Evolutionary conservation across 108 stramenopile genomes (phyloP).

Genomic region (Cyclostephanos tholiformis): DNA sequence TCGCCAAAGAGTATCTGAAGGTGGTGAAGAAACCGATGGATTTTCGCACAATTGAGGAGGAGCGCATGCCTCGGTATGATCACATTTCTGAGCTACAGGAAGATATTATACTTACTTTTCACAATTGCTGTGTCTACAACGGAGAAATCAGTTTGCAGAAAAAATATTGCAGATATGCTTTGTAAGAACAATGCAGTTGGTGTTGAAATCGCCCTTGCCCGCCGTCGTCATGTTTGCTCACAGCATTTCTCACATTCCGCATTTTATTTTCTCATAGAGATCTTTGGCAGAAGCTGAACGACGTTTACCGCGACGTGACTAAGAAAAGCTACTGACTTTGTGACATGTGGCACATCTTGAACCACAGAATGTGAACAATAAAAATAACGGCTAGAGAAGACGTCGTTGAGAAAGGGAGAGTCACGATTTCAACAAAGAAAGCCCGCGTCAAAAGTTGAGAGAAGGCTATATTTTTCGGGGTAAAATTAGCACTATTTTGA

Average conservation of each 20-base stretch:
- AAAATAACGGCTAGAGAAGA: no score
- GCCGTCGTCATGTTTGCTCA: not conserved
- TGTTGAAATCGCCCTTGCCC: not conserved
- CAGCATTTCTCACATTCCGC: not conserved
- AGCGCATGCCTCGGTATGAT: constrained; percentile 56
- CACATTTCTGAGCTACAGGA: constrained; percentile 68
- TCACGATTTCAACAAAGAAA: no score
- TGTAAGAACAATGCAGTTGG: not conserved
- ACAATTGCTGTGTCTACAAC: constrained; percentile 72
- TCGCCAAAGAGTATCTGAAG: constrained; percentile 55
- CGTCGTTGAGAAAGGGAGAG: no score
- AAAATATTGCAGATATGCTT: constrained; percentile 13
- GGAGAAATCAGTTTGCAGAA: constrained; percentile 27
- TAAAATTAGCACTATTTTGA: no score
- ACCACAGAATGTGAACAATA: no score
- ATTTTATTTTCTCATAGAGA: no score
- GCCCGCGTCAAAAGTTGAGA: no score
- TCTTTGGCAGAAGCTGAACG: no score
- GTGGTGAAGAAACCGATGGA: constrained; percentile 70
- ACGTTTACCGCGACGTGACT: no score
- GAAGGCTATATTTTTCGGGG: no score
- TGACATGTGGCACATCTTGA: no score
- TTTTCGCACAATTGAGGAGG: constrained; percentile 79
- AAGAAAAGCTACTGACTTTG: no score
- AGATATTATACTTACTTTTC: constrained; percentile 69